Conservation (phyloP, 345 rosid species). For the Excoecaria cochinchinensis region DNA sequence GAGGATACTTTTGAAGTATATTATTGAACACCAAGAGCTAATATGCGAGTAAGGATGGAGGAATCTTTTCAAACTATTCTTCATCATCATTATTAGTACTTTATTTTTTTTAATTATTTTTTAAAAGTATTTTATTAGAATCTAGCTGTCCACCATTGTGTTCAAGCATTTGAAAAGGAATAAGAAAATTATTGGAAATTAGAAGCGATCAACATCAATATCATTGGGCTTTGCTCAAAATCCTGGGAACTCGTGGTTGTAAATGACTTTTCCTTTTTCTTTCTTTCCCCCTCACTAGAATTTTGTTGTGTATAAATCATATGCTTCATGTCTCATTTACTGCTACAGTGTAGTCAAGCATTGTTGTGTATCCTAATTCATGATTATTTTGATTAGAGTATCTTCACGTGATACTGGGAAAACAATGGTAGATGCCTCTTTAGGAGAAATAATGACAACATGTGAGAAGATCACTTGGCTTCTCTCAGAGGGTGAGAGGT, state of each 20-base stretch:
- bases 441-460: constrained; percentile 99
- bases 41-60: constrained; percentile 83
- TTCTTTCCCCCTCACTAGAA: not conserved
- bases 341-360: constrained; percentile 1
- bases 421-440: constrained; percentile 97
- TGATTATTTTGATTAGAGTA: constrained; percentile 47
- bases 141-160: not conserved
- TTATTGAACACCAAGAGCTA: constrained; percentile 87
- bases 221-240: constrained; percentile 1
- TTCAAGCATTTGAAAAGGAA: not conserved
- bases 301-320: constrained; percentile 41
- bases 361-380: not conserved
- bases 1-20: constrained; percentile 85
- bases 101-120: not conserved
- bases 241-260: not conserved
- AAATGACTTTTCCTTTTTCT: not conserved
- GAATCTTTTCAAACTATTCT: not conserved
- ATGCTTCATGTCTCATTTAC: constrained; percentile 1
- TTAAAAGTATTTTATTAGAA: not conserved
- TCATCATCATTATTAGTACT: not conserved
- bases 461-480: constrained; percentile 99
- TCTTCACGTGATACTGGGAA: constrained; percentile 98
- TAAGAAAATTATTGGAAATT: not conserved
- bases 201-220: not conserved
- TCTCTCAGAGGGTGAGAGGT: constrained; percentile 93